Evolutionary conservation across 805 yeast genomes (phyloP).

Genomic region (Yarrowia sp.): DNA sequence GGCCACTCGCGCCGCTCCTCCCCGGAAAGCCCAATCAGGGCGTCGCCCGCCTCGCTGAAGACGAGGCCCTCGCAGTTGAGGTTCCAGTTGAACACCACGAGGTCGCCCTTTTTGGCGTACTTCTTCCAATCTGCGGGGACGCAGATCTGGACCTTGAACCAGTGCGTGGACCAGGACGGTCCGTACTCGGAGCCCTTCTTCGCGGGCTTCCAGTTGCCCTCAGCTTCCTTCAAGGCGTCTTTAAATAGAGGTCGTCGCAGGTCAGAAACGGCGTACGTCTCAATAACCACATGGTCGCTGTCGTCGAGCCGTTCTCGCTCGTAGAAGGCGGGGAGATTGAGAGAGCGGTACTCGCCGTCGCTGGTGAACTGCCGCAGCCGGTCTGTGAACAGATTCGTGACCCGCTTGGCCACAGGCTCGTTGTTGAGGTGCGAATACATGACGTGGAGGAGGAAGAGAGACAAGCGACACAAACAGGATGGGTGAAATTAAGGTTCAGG

Average conservation of each 20-base stretch:
- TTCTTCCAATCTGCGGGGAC: constrained; percentile 49
- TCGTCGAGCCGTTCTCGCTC: constrained; percentile 57
- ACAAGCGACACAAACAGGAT: neutral
- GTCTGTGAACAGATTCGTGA: constrained; percentile 68
- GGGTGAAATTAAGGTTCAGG: neutral
- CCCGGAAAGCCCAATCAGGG: constrained; percentile 80
- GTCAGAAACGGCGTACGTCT: constrained; percentile 73
- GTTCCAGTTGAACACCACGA: constrained; percentile 76
- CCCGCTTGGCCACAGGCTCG: constrained; percentile 69
- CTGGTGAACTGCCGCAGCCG: constrained; percentile 75
- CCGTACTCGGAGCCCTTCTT: constrained; percentile 74
- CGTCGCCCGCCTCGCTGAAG: constrained; percentile 63
- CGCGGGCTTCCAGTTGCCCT: constrained; percentile 38
- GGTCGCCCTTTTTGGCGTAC: constrained; percentile 46
- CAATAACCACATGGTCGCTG: constrained; percentile 52
- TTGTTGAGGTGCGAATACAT: constrained; percentile 37
- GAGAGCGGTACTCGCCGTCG: constrained; percentile 68
- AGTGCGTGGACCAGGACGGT: constrained; percentile 95
- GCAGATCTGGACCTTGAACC: constrained; percentile 73
- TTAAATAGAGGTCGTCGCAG: constrained; percentile 61
- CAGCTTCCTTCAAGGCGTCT: constrained; percentile 56
- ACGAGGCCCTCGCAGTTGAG: constrained; percentile 82
- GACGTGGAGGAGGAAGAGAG: neutral
- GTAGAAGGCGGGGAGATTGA: constrained; percentile 81
- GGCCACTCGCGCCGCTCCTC: constrained; percentile 75